Percentiles rank a stretch among this genome's conserved stretches.
phyloP scores from a whole-genome alignment of 495 filamentous ascomycete species.

The Neohortaea acidophila region DNA sequence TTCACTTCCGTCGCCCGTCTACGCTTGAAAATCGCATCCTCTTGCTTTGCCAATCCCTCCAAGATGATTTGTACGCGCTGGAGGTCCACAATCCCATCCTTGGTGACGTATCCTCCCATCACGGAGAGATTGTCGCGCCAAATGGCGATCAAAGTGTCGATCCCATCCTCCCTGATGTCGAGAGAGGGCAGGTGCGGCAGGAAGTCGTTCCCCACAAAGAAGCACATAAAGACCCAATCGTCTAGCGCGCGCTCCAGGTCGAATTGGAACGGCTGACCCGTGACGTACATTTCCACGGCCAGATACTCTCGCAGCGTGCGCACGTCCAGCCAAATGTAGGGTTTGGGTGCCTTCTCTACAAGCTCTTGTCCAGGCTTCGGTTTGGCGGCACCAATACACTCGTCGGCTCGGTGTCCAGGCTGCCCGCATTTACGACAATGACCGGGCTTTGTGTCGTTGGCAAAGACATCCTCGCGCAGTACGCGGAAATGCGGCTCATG shows the following conservation, averaged over 20 bases:
- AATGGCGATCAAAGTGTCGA: conserved; percentile 86
- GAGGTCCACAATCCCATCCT: conserved; percentile 83
- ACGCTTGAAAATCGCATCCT: conserved; percentile 83
- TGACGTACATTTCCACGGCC: conserved; percentile 70
- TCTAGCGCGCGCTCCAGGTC: conserved; percentile 93
- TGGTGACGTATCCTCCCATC: conserved; percentile 91
- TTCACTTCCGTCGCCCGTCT: conserved; percentile 71
- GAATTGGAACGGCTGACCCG: conserved; percentile 61
- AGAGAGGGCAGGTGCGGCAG: conserved; percentile 89
- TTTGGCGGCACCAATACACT: conserved; percentile 70
- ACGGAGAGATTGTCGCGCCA: conserved; percentile 83
- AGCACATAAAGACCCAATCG: conserved; percentile 99
- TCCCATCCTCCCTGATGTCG: conserved; percentile 92
- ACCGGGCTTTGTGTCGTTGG: conserved; percentile 65
- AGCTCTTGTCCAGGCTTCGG: conserved; percentile 65
- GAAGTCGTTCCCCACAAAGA: conserved; percentile 99
- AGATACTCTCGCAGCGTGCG: conserved; percentile 85
- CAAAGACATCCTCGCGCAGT: conserved; percentile 92
- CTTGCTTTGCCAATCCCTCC: conserved; percentile 78
- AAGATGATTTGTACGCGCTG: conserved; percentile 78
- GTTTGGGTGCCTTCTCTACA: conserved; percentile 49
- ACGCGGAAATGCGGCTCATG: conserved; percentile 97
- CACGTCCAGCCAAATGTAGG: conserved; percentile 97
- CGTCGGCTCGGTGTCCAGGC: conserved; percentile 68
- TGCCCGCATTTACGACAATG: conserved; percentile 80